Percentiles rank a stretch among this genome's conserved stretches.
These are phyloP conservation scores for Nepenthes alata DNA, from an alignment of 179 eudicot genomes.

Conservation along the genomic window DNA sequence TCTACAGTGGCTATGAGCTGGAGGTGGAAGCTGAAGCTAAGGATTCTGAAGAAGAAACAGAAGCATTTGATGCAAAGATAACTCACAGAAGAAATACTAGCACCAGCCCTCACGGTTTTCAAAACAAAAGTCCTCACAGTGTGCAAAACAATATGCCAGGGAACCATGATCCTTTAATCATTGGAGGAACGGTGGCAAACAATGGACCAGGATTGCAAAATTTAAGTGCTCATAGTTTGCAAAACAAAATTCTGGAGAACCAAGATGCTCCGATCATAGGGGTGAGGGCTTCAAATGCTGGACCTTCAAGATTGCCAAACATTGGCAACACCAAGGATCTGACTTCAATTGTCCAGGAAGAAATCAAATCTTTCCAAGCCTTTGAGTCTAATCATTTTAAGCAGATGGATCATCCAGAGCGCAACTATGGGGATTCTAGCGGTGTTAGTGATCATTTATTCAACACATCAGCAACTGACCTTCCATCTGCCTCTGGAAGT, in stretches of 20 bases:
- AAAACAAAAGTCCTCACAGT: no score
- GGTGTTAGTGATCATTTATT: constrained; percentile 10
- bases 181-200: constrained; percentile 18
- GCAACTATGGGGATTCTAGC: constrained; percentile 6
- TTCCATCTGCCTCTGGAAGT: constrained; percentile 7
- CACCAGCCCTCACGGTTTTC: no score
- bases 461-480: constrained; percentile 4
- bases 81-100: no score
- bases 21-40: constrained; percentile 73
- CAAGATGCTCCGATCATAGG: constrained; percentile 16
- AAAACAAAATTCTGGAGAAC: constrained; percentile 13
- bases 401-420: constrained; percentile 12
- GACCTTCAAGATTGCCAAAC: constrained; percentile 1
- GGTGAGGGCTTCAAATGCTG: constrained; percentile 16
- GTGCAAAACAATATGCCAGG: constrained; percentile 14
- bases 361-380: constrained; percentile 18
- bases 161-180: constrained; percentile 15
- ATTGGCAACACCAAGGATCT: constrained; percentile 7
- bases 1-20: constrained; percentile 61
- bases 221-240: not conserved
- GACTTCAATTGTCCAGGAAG: constrained; percentile 16
- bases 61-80: constrained; percentile 8
- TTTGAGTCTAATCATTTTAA: constrained; percentile 6
- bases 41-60: constrained; percentile 78
- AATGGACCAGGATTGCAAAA: constrained; percentile 4